Evolutionary conservation across 2,329 filamentous ascomycete species (phyloP).

Genomic region (Kalmusia sp.): DNA sequence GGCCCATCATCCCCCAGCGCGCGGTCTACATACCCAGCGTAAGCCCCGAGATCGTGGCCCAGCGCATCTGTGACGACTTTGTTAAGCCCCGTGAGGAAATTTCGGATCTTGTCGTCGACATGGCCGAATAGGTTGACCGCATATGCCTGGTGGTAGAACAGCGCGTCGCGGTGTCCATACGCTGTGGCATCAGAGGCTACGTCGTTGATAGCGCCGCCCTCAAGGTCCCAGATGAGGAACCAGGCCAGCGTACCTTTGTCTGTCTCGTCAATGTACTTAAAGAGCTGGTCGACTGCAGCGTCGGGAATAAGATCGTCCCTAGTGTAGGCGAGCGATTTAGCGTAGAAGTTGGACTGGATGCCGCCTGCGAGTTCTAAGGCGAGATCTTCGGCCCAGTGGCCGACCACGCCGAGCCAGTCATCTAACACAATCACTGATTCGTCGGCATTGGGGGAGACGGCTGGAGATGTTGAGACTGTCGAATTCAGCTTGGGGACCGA

Average conservation of each 20-base stretch:
- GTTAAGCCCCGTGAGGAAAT: slow-evolving; percentile 52
- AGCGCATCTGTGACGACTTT: slow-evolving; percentile 41
- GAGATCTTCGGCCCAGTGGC: slow-evolving; percentile 41
- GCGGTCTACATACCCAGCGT: slow-evolving; percentile 62
- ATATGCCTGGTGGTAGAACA: slow-evolving; percentile 49
- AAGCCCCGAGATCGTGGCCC: slow-evolving; percentile 52
- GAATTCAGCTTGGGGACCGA: slow-evolving; percentile 40
- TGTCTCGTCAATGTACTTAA: slow-evolving; percentile 37
- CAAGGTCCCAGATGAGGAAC: slow-evolving; percentile 46
- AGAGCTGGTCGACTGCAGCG: slow-evolving; percentile 38
- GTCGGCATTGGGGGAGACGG: slow-evolving; percentile 29
- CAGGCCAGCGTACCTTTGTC: slow-evolving; percentile 42
- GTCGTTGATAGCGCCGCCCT: slow-evolving; percentile 42
- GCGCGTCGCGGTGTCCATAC: slow-evolving; percentile 40
- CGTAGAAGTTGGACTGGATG: slow-evolving; percentile 42
- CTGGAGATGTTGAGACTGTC: slow-evolving; percentile 40
- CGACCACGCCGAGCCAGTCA: slow-evolving; percentile 42
- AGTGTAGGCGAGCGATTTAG: slow-evolving; percentile 44
- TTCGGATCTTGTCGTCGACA: slow-evolving; percentile 44
- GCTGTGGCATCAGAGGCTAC: slow-evolving; percentile 39
- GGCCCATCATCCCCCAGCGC: slow-evolving; percentile 52
- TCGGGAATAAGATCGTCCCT: slow-evolving; percentile 39
- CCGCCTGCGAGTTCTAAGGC: slow-evolving; percentile 37
- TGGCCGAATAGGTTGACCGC: slow-evolving; percentile 40
- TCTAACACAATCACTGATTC: slow-evolving; percentile 35